Base-by-base conservation (phyloP, 805 yeast species). In the Saccharomyces kudriavzevii region DNA sequence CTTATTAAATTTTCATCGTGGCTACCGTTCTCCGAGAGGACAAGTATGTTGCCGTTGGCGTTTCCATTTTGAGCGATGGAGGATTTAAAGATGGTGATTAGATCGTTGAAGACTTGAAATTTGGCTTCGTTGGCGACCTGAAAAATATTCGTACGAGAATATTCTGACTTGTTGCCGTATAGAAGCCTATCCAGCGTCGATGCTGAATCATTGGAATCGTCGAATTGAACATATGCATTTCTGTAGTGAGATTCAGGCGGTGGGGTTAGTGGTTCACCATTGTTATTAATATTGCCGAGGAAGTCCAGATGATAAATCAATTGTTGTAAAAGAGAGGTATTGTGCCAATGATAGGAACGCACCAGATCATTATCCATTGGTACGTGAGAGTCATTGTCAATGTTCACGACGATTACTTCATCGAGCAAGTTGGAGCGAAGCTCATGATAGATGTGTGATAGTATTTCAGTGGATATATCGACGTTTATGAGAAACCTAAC, bases 401-500 rank as follows among this genome's bases (percentile, higher is more conserved):
- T 72, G 56, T 72, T 74, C 0, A 74, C 54, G 27, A 73, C 56
- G 11, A 69, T 57, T 46, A 69, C 64, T 13, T 70, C 69, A 25
- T 65, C 67, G n/a, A 61, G 64, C 53, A 58, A 61, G 46, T 64
- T 58, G 54, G 67, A 14, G 48, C 51, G 22, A n/a, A 25, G 27
- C 22, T 48, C 40, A 26, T 35, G 50, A 47, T 56, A 56, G 22
- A 62, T 63, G 43, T 67, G 64, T 31, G 70, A 66, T 48, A 70
- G 63, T 40, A 67, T 62, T 31, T 63, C 64, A 1, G 72, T 65
- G 6, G 74, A 69, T 22, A 74, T 53, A 26, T 65, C 66, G 1
- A 72, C 57, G 20, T 74, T 70, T 27, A 74, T 62, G 49, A 74
- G 65, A 53, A 68, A 70, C 52, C 64, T 69, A 56, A 78, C 73